Base-by-base conservation (phyloP, 495 filamentous ascomycete species). In the Oidiodendron maius region DNA sequence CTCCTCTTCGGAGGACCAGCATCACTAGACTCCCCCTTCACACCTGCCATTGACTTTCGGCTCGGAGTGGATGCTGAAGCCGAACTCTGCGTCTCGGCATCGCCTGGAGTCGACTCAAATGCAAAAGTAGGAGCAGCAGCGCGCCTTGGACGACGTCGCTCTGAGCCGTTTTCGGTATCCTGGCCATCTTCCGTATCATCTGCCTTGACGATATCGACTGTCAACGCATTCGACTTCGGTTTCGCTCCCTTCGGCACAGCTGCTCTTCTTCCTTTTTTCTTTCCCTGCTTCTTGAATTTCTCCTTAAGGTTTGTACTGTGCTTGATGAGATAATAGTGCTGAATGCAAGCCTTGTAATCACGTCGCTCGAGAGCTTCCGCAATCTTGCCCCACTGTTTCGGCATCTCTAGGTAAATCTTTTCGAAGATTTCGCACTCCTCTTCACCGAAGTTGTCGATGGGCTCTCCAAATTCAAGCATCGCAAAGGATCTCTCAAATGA, bases 281-380 rank as follows among this genome's bases (percentile, higher is more conserved):
- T 80, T 41, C 77, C 83, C 65, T 82, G 79, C 49, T 81, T 83
- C 66, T 80, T 91, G 22, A 87, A 68, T 61, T 86, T 87, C 28
- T 87, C 84, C 65, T 95, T 94, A 58, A 96, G 91, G 48, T 88
- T 89, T 20, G 82, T 80, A 48, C 82, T 77, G 58, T 86, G 82
- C 65, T 98, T 98, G 47, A 86, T 95, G 52, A 90, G 77, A 64
- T 98, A 98, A 63, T 98, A 97, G 63, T 97, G 94, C 54, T 89
- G 75, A 54, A 98, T 96, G 61, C 87, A 94, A 40, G 90, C 81
- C 54, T 86, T 81, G 66, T 85, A 93, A 54, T 84, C 82, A 15
- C 91, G 82, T 17, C 76, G 72, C 10, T 81, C 75, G 11, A 96
- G 62, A 18, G 75, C 72, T 20, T 84, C 81, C 2, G 91, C 87